These are phyloP conservation scores for Lanzia echinophila DNA, from an alignment of 2,329 filamentous ascomycete species.

Conservation along the genomic window DNA sequence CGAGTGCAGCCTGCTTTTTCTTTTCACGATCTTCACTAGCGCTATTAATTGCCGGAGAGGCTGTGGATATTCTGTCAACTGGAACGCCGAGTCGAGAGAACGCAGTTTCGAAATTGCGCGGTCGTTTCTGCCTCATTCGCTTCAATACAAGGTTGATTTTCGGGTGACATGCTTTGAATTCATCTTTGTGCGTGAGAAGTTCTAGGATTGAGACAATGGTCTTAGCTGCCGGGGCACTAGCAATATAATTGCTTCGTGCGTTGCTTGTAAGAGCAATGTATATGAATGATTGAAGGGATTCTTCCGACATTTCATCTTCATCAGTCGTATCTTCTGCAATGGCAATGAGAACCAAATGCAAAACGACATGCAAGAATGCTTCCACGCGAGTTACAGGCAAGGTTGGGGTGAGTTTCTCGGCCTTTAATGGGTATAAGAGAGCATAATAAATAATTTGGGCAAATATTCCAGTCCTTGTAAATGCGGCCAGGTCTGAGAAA, in stretches of 20 bases:
- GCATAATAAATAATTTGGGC: constrained; percentile 86
- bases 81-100: constrained; percentile 59
- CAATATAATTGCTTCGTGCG: constrained; percentile 55
- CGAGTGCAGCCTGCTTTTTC: constrained; percentile 86
- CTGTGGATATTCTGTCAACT: constrained; percentile 72
- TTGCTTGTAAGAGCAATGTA: constrained; percentile 59
- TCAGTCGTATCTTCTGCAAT: constrained; percentile 71
- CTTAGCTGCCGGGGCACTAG: constrained; percentile 47
- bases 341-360: constrained; percentile 82
- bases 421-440: constrained; percentile 71
- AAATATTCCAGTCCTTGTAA: constrained; percentile 81
- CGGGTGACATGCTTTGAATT: constrained; percentile 74
- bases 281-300: constrained; percentile 60
- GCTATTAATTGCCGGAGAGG: constrained; percentile 64
- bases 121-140: constrained; percentile 77
- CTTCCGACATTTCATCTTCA: constrained; percentile 43
- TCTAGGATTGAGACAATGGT: constrained; percentile 61
- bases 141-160: constrained; percentile 81
- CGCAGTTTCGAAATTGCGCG: constrained; percentile 62
- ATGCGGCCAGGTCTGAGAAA: constrained; percentile 68
- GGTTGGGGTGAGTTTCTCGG: constrained; percentile 59
- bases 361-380: constrained; percentile 81
- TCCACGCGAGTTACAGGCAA: constrained; percentile 81
- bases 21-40: constrained; percentile 60
- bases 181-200: constrained; percentile 57